These are phyloP conservation scores for Steccherinum ochraceum DNA, from an alignment of 768 basidiomycete species.

Conservation along the genomic window DNA sequence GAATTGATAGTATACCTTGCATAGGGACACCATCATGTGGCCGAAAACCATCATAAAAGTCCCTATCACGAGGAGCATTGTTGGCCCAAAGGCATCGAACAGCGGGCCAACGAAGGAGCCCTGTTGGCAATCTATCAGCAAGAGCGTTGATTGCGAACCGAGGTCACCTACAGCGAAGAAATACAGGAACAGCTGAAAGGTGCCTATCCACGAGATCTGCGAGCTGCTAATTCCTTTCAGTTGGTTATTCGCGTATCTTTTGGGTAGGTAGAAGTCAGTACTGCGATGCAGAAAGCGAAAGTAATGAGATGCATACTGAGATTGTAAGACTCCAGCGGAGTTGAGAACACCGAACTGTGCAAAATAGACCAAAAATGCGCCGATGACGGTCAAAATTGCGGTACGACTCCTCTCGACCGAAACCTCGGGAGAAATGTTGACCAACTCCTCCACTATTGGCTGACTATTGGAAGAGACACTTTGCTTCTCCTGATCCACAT, in stretches of 20 bases:
- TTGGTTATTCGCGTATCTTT: not conserved
- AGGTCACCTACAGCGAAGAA: not conserved
- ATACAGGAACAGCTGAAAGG: not conserved
- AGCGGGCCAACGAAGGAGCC: not conserved
- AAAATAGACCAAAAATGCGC: not conserved
- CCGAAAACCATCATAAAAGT: not conserved
- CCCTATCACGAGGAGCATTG: not conserved
- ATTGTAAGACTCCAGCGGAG: not conserved
- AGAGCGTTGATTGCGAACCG: not conserved
- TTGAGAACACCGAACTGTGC: not conserved
- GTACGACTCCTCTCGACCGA: not conserved
- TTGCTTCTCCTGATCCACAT: too few relatives aligned
- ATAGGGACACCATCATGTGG: not conserved
- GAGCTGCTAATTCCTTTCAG: not conserved
- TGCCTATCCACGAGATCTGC: not conserved
- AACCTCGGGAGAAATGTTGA: too few relatives aligned
- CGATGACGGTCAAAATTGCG: not conserved
- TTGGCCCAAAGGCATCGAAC: not conserved
- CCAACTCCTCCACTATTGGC: too few relatives aligned
- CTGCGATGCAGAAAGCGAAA: not conserved
- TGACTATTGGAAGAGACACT: too few relatives aligned
- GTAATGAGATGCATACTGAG: not conserved
- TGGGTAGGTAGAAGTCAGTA: not conserved
- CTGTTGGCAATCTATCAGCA: not conserved
- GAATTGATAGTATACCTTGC: not conserved